Evolutionary conservation across 2,329 filamentous ascomycete genomes (phyloP), one percentile per base, ranked within the genome.

Genomic region (Aspergillus pseudonomiae): DNA sequence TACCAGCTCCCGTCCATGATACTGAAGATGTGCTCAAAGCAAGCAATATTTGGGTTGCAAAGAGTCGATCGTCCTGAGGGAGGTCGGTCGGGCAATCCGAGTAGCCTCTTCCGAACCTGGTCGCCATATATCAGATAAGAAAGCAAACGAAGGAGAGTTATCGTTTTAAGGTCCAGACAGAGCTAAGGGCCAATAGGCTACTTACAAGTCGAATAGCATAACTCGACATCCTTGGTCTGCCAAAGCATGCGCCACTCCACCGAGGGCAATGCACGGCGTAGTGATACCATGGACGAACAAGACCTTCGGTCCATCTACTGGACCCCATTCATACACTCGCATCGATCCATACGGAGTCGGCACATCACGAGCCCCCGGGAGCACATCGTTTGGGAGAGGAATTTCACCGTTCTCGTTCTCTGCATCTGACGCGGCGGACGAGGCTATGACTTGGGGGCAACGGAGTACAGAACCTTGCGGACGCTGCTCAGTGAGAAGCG

Each of bases 281-380:
- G 88, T 91, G 71, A 95, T 94, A 6, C 93, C 93, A 75, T 94
- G 93, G 19, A 96, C 79, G 30, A 96, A 80, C 16, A 96, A 79
- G 1, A 94, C 88, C 71, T 89, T 93, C 32, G 87, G 84, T 1
- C 91, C 92, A 41, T 84, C 79, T 63, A 87, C 84, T 0, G 91
- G 90, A 0, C 93, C 93, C 85, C 89, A 95, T 81, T 96, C 93
- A 74, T 93, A 94, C 3, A 92, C 88, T 53, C 89, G 82, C 65
- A 92, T 86, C 5, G 80, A 86, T 19, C 92, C 92, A 73, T 92
- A 93, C 2, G 80, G 79, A 9, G 73, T 78, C 4, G 71, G 67
- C 19, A 95, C 87, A 73, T 93, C 87, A 63, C 91, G 84, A 0
- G 81, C 86, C 7, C 91, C 77, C 6, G 77, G 77, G 6, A 94